These are phyloP conservation scores for Backusella circina DNA, from an alignment of 192 early-diverging fungal genomes.

Conservation along the genomic window DNA sequence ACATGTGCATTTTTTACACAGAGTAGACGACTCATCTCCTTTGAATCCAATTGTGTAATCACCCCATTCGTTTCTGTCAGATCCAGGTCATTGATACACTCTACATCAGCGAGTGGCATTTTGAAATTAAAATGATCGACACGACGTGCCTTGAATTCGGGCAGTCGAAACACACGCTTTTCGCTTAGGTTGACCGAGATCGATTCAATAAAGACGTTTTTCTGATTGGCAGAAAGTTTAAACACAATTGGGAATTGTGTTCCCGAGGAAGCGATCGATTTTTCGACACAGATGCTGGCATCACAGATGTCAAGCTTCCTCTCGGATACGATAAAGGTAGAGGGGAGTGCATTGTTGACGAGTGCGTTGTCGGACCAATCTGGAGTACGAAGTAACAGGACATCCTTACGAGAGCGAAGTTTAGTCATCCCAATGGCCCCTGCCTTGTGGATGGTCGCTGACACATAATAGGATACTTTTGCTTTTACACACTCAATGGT, in stretches of 20 bases:
- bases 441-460: constrained; percentile 13
- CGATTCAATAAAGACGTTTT: constrained; percentile 26
- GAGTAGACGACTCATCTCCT: constrained; percentile 4
- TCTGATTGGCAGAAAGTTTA: constrained; percentile 11
- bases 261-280: constrained; percentile 21
- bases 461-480: constrained; percentile 23
- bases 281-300: constrained; percentile 21
- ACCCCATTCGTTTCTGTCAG: not conserved
- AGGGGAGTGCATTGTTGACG: constrained; percentile 7
- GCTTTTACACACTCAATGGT: constrained; percentile 30
- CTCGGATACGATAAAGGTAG: constrained; percentile 19
- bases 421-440: not conserved
- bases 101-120: not conserved
- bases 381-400: constrained; percentile 23
- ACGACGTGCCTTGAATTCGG: constrained; percentile 26
- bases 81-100: not conserved
- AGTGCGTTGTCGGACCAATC: constrained; percentile 15
- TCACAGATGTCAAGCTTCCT: constrained; percentile 13
- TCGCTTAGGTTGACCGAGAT: constrained; percentile 15
- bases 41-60: not conserved
- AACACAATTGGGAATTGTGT: constrained; percentile 23
- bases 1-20: constrained; percentile 20
- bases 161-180: constrained; percentile 17
- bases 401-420: constrained; percentile 13
- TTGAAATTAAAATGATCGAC: constrained; percentile 10